Base-by-base conservation (phyloP, 495 filamentous ascomycete species). In the Elaphomyces granulatus region DNA sequence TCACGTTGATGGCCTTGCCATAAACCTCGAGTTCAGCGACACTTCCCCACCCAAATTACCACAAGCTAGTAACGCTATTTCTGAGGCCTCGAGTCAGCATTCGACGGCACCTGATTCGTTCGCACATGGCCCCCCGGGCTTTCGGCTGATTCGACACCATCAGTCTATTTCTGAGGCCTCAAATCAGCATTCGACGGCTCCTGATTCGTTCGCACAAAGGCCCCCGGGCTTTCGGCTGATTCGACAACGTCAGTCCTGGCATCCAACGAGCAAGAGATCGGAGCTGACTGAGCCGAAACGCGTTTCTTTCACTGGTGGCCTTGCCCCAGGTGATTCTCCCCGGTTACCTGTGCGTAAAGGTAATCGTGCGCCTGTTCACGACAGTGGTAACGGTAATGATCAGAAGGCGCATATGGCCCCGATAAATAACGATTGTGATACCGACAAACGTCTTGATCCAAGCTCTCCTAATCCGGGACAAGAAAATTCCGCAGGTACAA, bases 21-120 rank as follows among this genome's bases (percentile, higher is more conserved):
- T 95, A 51, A 82, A 93, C 50, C 76, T 95, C 36, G 90, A 99
- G 64, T 94, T 74, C 54, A 81, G 84, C 40, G 54, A 68, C 37
- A 47, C 52, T 38, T 18, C 50, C 1, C 54, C 57, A 0, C 55
- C 59, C 32, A 44, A 46, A 18, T 32, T 14, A 3, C 18, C 58
- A 10, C 46, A 43, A 32, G 21, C 34, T 15, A 32, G 32, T 30
- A 7, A 32, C 15, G 10, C 26, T 19, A 16, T 16, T 7, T 15
- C 6, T 35, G 7, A 35, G 33, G 17, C 12, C 2, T 12, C 40
- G 33, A 10, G 15, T 16, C 9, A 8, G 14, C 14, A 14, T 15
- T 9, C 33, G 33, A 16, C 14, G 15, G 8, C 33, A 14, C 8
- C 15, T 35, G 1, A 16, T 17, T n/a, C n/a, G n/a, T n/a, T n/a